These are phyloP conservation scores for Spathaspora sp. DNA, from an alignment of 1,139 yeast species.

Conservation along the genomic window DNA sequence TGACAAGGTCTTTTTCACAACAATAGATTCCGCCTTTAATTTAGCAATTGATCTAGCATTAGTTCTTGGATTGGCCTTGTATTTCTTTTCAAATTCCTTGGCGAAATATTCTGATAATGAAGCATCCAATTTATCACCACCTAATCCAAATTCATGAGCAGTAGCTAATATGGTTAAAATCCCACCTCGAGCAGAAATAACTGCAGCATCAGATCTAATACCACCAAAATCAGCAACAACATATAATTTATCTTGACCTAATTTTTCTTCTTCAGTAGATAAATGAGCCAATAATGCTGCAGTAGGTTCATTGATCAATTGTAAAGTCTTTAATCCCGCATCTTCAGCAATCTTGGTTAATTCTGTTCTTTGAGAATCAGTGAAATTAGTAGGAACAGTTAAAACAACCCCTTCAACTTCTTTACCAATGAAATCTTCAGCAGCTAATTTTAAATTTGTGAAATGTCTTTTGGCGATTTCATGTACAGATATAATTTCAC, in stretches of 20 bases:
- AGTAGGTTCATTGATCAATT: constrained; percentile 89
- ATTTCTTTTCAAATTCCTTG: constrained; percentile 90
- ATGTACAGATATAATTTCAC: constrained; percentile 58
- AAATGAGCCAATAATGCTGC: constrained; percentile 86
- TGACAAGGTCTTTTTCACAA: constrained; percentile 88
- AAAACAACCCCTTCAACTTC: constrained; percentile 79
- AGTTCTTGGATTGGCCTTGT: constrained; percentile 74
- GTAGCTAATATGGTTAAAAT: constrained; percentile 86
- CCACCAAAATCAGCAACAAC: constrained; percentile 98
- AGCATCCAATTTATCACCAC: constrained; percentile 84
- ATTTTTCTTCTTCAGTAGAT: constrained; percentile 51
- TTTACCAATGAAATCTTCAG: constrained; percentile 88
- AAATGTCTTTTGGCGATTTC: constrained; percentile 86
- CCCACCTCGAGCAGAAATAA: constrained; percentile 91
- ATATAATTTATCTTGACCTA: constrained; percentile 71
- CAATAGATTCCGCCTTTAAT: constrained; percentile 78
- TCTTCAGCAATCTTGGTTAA: constrained; percentile 60
- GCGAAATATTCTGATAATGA: constrained; percentile 83
- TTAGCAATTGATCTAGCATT: constrained; percentile 87
- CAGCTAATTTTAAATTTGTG: constrained; percentile 79
- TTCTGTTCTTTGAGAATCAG: constrained; percentile 67
- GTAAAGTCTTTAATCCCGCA: constrained; percentile 80
- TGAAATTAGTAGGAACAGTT: constrained; percentile 89
- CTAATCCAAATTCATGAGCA: constrained; percentile 77
- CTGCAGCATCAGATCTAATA: constrained; percentile 93